Percentiles rank a stretch among this genome's conserved stretches.
phyloP scores from a whole-genome alignment of 1,139 yeast genomes.

The Kodamaea plutei region DNA sequence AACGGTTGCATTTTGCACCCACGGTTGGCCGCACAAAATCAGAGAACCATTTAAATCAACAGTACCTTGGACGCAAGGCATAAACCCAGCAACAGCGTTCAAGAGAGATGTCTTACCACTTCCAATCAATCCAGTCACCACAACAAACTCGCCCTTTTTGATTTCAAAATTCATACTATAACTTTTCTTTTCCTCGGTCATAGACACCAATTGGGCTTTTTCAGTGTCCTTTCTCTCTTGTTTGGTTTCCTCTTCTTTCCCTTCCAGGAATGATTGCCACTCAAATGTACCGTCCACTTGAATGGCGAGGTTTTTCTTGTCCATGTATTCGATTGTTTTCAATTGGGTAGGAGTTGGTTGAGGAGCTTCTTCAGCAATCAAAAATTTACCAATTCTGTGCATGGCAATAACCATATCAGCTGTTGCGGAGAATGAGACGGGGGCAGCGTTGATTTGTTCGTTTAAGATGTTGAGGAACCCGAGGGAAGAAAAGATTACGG shows the following conservation, averaged over 20 bases:
- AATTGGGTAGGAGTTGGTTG: slow-evolving; percentile 14
- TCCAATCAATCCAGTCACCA: slow-evolving; percentile 67
- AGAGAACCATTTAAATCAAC: slow-evolving; percentile 43
- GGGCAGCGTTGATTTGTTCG: slow-evolving; percentile 55
- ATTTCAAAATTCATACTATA: slow-evolving; percentile 39
- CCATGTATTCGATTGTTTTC: slow-evolving; percentile 14
- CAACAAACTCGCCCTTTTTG: slow-evolving; percentile 56
- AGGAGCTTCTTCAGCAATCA: slow-evolving; percentile 23
- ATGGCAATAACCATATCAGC: slow-evolving; percentile 66
- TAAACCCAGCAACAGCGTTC: slow-evolving; percentile 57
- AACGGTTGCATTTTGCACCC: slow-evolving; percentile 85
- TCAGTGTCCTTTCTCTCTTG: slow-evolving; percentile 6
- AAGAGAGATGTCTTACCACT: slow-evolving; percentile 67
- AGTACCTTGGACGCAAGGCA: slow-evolving; percentile 48
- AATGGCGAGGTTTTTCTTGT: slow-evolving; percentile 12
- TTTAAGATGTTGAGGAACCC: slow-evolving; percentile 64
- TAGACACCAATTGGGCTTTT: slow-evolving; percentile 5
- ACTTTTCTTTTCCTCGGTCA: slow-evolving; percentile 11
- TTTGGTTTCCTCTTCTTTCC: slow-evolving; percentile 12
- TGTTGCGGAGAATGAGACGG: slow-evolving; percentile 64
- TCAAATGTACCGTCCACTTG: slow-evolving; percentile 42
- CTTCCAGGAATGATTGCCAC: slow-evolving; percentile 52
- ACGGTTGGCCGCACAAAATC: slow-evolving; percentile 53
- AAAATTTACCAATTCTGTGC: slow-evolving; percentile 52
- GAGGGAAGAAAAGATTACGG: slow-evolving; percentile 74